phyloP scores from a whole-genome alignment of 495 filamentous ascomycete species.

The Aspergillus taichungensis region DNA sequence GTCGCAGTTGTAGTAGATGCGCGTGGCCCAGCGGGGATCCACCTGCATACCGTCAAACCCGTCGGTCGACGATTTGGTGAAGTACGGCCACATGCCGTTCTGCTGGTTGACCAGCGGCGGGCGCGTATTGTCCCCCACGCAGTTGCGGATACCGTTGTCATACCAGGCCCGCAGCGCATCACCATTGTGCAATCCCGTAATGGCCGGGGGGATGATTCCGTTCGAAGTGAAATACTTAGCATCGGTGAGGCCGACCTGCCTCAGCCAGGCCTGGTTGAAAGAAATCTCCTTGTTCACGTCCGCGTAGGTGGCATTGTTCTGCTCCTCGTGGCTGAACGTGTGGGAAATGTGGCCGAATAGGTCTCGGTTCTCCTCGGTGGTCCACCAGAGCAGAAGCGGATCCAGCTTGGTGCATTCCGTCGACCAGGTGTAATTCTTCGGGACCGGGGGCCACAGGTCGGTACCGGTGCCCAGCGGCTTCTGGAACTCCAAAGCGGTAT shows the following conservation, averaged over 20 bases:
- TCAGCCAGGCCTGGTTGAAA: constrained; percentile 53
- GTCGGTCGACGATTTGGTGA: constrained; percentile 39
- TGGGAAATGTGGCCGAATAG: constrained; percentile 50
- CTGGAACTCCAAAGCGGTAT: constrained; percentile 45
- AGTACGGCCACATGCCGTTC: constrained; percentile 48
- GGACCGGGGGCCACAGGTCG: constrained; percentile 43
- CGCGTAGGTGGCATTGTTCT: constrained; percentile 52
- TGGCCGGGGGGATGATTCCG: constrained; percentile 55
- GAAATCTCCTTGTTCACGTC: constrained; percentile 49
- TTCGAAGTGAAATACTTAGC: constrained; percentile 35
- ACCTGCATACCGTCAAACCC: constrained; percentile 50
- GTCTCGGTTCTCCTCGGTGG: constrained; percentile 36
- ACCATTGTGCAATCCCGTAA: constrained; percentile 57
- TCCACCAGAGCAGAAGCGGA: constrained; percentile 42
- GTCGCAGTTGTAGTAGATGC: constrained; percentile 59
- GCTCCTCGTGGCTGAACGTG: constrained; percentile 53
- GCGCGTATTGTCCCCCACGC: constrained; percentile 56
- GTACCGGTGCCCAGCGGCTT: constrained; percentile 50
- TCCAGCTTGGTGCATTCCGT: constrained; percentile 39
- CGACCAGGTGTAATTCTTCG: constrained; percentile 40
- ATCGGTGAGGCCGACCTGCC: constrained; percentile 37
- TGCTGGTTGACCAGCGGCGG: constrained; percentile 37
- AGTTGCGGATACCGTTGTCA: constrained; percentile 50
- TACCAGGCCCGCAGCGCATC: constrained; percentile 52
- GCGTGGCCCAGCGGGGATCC: constrained; percentile 53